Conservation (phyloP, 176 grass and related monocot genomes). For the Hyparrhenia diplandra region DNA sequence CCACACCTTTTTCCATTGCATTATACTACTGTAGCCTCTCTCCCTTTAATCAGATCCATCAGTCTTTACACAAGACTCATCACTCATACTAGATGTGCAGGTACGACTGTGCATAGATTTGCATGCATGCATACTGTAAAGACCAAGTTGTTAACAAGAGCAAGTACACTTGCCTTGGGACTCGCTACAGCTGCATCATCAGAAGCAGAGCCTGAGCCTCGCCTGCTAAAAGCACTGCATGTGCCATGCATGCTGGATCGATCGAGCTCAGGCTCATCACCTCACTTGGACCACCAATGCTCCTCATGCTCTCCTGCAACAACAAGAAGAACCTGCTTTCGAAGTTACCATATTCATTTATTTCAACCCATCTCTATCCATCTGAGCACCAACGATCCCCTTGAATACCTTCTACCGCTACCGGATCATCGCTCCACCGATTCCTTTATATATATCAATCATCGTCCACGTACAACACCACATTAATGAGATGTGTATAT, state of each 20-base stretch:
- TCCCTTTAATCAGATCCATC: conserved; percentile 17
- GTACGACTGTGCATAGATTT: not conserved
- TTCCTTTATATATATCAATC: not conserved
- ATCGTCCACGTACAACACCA: not conserved
- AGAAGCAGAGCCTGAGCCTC: not conserved
- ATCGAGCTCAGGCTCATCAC: not conserved
- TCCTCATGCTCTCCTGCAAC: not conserved
- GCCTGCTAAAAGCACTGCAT: not conserved
- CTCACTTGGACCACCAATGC: conserved; percentile 5
- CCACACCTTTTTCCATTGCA: conserved; percentile 6
- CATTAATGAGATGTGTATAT: too few species aligned
- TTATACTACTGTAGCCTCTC: not conserved
- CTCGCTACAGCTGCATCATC: not conserved
- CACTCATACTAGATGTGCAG: not conserved
- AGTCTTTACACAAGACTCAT: not conserved
- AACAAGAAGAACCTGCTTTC: conserved; percentile 31
- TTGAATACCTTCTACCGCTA: not conserved
- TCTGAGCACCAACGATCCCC: not conserved
- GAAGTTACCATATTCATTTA: not conserved
- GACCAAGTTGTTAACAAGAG: not conserved
- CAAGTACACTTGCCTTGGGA: conserved; percentile 24
- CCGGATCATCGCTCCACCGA: not conserved
- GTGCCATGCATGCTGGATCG: not conserved
- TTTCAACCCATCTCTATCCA: not conserved
- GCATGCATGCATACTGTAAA: too few species aligned